Evolutionary conservation across 768 basidiomycete species (phyloP), one percentile per base, ranked within the genome.

Genomic region (Chlorophyllum brunneum): DNA sequence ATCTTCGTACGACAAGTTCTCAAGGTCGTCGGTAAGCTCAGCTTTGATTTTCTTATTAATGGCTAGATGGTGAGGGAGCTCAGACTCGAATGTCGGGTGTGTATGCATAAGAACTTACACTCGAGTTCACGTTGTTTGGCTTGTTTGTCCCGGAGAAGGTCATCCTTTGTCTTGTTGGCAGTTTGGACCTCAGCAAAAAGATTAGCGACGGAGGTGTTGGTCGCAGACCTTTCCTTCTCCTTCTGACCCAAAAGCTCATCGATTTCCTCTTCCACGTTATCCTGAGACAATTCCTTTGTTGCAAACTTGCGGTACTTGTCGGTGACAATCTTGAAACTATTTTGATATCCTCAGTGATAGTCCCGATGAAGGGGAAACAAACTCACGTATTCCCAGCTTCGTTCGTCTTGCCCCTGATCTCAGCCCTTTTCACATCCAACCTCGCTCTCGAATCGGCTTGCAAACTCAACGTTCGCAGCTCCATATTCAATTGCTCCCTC

Each of bases 391-490:
- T 83, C 56, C 79, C 72, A 11, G 93, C 74, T 34, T 93, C 89
- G 13, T 70, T 71, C 39, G 72, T 70, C 68, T 88, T 90, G 50
- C 69, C 75, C 63, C 76, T 80, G 38, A 84, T 64, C 57, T 94
- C 90, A 1, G 71, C 72, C 54, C 83, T 74, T 62, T 91, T 88
- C 56, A 95, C 61, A 34, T 86, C 82, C 47, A 98, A 65, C 59
- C 81, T 86, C 2, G 94, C 92, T 38, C 95, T 74, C 1, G 81
- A 73, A 48, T 94, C 88, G 0, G 90, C 86, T 63, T 98, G 93
- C 39, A 81, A 60, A 58, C 82, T 92, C 59, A 97, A 67, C 1
- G 74, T 69, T 27, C 81, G 75, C 36, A 94, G 74, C 55, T 97
- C 95, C 0, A 66, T 58, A 49, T 85, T 89, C 54, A 95, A 69